A percentile compares a stretch with the other conserved stretches of the same genome.
Evolutionary conservation across 768 basidiomycete species (phyloP).

Genomic region (Russula earlei): DNA sequence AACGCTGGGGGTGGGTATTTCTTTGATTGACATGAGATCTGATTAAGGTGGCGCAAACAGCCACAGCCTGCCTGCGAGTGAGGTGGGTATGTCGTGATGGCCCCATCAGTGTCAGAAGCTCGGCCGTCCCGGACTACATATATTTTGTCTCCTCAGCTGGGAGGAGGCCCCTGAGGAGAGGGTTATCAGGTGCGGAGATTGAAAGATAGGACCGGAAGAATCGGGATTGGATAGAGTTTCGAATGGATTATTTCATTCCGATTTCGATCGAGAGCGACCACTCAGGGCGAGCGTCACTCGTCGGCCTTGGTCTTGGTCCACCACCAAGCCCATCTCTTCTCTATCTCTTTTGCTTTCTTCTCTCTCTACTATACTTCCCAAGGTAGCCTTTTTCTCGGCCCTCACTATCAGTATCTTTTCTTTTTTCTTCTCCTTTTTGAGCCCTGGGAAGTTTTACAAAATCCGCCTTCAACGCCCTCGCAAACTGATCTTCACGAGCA

Average conservation of each 20-base stretch:
- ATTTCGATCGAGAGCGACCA: constrained; percentile 4
- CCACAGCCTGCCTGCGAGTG: too few relatives aligned
- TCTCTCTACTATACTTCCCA: constrained; percentile 15
- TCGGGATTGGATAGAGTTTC: constrained; percentile 3
- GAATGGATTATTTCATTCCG: neutral
- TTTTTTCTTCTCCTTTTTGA: constrained; percentile 21
- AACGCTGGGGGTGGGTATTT: too few relatives aligned
- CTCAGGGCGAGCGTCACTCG: neutral
- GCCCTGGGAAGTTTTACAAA: constrained; percentile 24
- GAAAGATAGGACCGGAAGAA: neutral
- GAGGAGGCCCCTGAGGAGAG: neutral
- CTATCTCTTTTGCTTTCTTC: constrained; percentile 6
- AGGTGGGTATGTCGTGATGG: too few relatives aligned
- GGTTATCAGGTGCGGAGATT: neutral
- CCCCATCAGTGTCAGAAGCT: too few relatives aligned
- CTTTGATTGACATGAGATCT: too few relatives aligned
- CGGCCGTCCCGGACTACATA: too few relatives aligned
- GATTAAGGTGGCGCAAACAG: too few relatives aligned
- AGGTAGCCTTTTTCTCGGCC: neutral
- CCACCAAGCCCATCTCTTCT: constrained; percentile 10
- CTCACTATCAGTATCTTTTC: constrained; percentile 3
- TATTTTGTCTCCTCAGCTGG: too few relatives aligned
- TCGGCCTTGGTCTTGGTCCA: constrained; percentile 3
- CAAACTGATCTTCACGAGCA: constrained; percentile 30
- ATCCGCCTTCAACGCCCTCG: constrained; percentile 1